phyloP scores from a whole-genome alignment of 805 yeast genomes.

The Candida pini region DNA sequence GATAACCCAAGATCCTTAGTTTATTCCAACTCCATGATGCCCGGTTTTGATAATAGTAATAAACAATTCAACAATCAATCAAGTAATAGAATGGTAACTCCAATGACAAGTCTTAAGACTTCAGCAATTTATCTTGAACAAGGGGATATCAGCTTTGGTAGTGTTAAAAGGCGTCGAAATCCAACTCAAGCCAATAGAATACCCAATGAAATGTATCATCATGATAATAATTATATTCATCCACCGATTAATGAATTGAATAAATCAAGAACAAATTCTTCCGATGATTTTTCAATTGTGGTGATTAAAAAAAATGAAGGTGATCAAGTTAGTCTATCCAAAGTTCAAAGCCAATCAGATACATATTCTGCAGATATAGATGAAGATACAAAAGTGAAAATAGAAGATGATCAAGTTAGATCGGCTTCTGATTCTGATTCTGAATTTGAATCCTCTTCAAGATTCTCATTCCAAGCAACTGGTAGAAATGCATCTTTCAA shows the following conservation, averaged over 20 bases:
- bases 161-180: not conserved
- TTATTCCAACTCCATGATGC: no score
- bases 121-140: not conserved
- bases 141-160: not conserved
- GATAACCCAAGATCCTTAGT: constrained; percentile 16
- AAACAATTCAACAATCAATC: not conserved
- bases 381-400: not conserved
- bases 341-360: not conserved
- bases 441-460: constrained; percentile 16
- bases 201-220: no score
- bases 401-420: not conserved
- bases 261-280: constrained; percentile 11
- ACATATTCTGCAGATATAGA: not conserved
- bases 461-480: constrained; percentile 31
- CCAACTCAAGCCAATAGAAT: not conserved
- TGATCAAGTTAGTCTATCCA: not conserved
- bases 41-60: no score
- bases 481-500: constrained; percentile 33
- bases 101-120: not conserved
- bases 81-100: not conserved
- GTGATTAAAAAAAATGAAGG: constrained; percentile 10
- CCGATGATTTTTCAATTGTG: constrained; percentile 19
- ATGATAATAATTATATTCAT: not conserved
- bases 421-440: not conserved
- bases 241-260: not conserved